These are phyloP conservation scores for Abrus precatorius DNA, from an alignment of 306 rosid genomes.

Conservation along the genomic window DNA sequence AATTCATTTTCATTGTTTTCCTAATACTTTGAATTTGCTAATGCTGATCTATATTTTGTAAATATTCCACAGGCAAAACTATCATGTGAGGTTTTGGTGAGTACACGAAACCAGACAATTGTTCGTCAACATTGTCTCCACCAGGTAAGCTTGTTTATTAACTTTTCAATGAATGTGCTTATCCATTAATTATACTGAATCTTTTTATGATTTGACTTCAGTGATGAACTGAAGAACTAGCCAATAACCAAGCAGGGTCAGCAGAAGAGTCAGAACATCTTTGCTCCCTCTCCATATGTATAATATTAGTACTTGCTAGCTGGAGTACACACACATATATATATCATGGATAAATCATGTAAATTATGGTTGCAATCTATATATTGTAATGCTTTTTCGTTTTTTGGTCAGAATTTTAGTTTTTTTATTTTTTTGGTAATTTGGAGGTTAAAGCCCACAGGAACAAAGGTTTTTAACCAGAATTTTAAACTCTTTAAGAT, in stretches of 20 bases:
- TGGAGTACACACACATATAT: too few species aligned
- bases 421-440: too few species aligned
- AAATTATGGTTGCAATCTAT: slow-evolving; percentile 2
- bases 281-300: background rate
- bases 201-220: slow-evolving; percentile 32
- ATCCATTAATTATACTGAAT: background rate
- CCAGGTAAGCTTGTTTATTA: slow-evolving; percentile 31
- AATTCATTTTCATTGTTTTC: too few species aligned
- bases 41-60: background rate
- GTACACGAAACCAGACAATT: slow-evolving; percentile 66
- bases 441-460: too few species aligned
- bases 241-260: background rate
- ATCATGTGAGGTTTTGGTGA: slow-evolving; percentile 67
- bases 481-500: too few species aligned
- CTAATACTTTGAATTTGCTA: background rate
- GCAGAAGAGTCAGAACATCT: slow-evolving; percentile 11
- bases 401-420: background rate
- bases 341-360: background rate
- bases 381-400: background rate
- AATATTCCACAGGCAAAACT: slow-evolving; percentile 63
- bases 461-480: too few species aligned
- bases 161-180: background rate
- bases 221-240: slow-evolving; percentile 26
- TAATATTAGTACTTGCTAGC: too few species aligned
- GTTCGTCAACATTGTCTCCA: slow-evolving; percentile 58